These are phyloP conservation scores for Metarhizium album DNA, from an alignment of 2,329 filamentous ascomycete genomes.

Conservation along the genomic window DNA sequence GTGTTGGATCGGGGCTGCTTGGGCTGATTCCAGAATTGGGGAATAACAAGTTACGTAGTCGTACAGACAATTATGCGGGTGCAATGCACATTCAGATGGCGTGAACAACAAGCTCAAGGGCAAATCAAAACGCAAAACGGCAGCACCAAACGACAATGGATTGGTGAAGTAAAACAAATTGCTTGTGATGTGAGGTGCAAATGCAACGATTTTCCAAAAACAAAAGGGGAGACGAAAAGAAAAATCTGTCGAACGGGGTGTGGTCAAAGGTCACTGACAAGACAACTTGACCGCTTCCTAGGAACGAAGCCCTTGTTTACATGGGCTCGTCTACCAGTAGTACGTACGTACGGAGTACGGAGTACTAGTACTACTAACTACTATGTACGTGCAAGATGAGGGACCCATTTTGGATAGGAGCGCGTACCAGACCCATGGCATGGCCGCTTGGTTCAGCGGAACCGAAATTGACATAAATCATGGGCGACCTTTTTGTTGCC, in stretches of 20 bases:
- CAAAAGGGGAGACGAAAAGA: background rate
- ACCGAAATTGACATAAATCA: constrained; percentile 4
- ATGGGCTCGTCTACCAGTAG: constrained; percentile 1
- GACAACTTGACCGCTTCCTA: constrained; percentile 9
- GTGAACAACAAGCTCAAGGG: constrained; percentile 1
- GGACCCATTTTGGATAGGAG: constrained; percentile 5
- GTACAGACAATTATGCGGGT: constrained; percentile 6
- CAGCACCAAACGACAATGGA: background rate
- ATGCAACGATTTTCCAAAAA: background rate
- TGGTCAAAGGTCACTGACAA: constrained; percentile 19
- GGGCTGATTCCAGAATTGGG: constrained; percentile 7
- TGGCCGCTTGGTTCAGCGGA: background rate
- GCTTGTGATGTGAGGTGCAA: constrained; percentile 9
- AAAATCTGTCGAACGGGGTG: constrained; percentile 18
- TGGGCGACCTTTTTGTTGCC: background rate
- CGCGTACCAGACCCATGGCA: constrained; percentile 3
- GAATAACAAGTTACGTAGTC: constrained; percentile 6
- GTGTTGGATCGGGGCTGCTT: constrained; percentile 7
- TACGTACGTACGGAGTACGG: no score
- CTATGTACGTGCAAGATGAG: background rate
- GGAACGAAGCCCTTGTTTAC: constrained; percentile 4
- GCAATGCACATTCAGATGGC: constrained; percentile 2
- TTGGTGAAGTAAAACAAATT: constrained; percentile 7
- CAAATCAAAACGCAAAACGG: constrained; percentile 1
- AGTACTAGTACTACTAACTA: no score